Evolutionary conservation across 2,329 filamentous ascomycete genomes (phyloP), one percentile per base, ranked within the genome.

Genomic region (Clarireedia sp.): DNA sequence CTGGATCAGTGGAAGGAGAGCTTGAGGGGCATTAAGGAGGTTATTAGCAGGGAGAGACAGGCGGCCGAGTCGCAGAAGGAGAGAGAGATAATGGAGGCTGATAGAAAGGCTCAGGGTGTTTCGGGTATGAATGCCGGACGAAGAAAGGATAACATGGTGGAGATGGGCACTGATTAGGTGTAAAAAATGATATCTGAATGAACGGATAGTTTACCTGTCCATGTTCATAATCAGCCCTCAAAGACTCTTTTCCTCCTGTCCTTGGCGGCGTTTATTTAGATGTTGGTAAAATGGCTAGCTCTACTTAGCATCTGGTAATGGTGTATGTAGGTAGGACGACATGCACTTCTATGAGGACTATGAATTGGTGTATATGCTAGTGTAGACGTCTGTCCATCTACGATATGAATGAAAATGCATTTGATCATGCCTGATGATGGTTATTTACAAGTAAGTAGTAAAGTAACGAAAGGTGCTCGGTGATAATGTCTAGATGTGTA

Each of bases 1-100:
- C 77, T 99, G 67, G 91, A 96, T 74, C 88, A 90, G 71, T 97
- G 92, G 92, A 85, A 87, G 72, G 79, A 82, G 65, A 92, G 89
- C 65, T 77, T 97, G 66, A 80, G 83, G 68, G 83, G 82, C 63
- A 90, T 99, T 17, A 76, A 95, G 64, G 76, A 78, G 55, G 89
- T 94, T 46, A 81, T 97, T 63, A 82, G 85, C 67, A 78, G 82
- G 69, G 89, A 95, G 77, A 86, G 95, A 78, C 79, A 85, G 73
- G 86, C 88, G 66, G 91, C 87, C 63, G 79, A 87, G 65, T 75
- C 82, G 53, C 83, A 89, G 72, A 85, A 83, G 74, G 90, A 95
- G 76, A 85, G 85, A 63, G 89, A 90, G 74, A 72, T 79, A 62
- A 83, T 83, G 70, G 85, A 88, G 70, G 72, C 82, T 23, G 87